A percentile compares a stretch with the other conserved stretches of the same genome.
Conservation (phyloP, 208 protist species). For the Borovskyia barvae region DNA sequence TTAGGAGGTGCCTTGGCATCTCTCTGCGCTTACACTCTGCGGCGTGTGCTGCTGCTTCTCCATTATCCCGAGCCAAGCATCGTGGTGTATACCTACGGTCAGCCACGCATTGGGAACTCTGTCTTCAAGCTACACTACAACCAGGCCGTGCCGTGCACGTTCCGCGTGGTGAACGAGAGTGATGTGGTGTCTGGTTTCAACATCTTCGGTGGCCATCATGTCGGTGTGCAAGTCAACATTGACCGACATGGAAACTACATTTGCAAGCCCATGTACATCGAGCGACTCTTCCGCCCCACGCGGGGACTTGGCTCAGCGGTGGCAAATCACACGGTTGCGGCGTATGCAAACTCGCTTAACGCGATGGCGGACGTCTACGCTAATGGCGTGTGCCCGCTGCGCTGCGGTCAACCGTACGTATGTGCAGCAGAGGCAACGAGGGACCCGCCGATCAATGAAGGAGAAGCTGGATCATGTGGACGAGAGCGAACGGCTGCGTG, state of each 20-base stretch:
- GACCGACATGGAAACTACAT: slow-evolving; percentile 78
- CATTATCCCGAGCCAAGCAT: slow-evolving; percentile 54
- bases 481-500: no score
- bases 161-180: slow-evolving; percentile 86
- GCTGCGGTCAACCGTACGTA: slow-evolving; percentile 38
- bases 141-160: slow-evolving; percentile 64
- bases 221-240: slow-evolving; percentile 79
- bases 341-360: slow-evolving; percentile 71
- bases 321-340: slow-evolving; percentile 47
- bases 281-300: slow-evolving; percentile 63
- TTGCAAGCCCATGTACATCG: slow-evolving; percentile 80
- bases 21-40: slow-evolving; percentile 77
- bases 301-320: slow-evolving; percentile 41
- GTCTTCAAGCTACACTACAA: slow-evolving; percentile 77
- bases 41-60: slow-evolving; percentile 47
- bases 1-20: slow-evolving; percentile 75
- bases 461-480: background rate
- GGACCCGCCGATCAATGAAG: slow-evolving; percentile 6
- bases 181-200: slow-evolving; percentile 71
- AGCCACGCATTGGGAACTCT: slow-evolving; percentile 72
- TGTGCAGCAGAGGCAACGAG: slow-evolving; percentile 17
- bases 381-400: slow-evolving; percentile 25
- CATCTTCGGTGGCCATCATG: slow-evolving; percentile 58
- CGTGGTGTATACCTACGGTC: slow-evolving; percentile 83
- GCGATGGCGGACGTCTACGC: slow-evolving; percentile 44